These are phyloP conservation scores for Lignosus rhinocerotis DNA, from an alignment of 1,284 basidiomycete species.

Conservation along the genomic window DNA sequence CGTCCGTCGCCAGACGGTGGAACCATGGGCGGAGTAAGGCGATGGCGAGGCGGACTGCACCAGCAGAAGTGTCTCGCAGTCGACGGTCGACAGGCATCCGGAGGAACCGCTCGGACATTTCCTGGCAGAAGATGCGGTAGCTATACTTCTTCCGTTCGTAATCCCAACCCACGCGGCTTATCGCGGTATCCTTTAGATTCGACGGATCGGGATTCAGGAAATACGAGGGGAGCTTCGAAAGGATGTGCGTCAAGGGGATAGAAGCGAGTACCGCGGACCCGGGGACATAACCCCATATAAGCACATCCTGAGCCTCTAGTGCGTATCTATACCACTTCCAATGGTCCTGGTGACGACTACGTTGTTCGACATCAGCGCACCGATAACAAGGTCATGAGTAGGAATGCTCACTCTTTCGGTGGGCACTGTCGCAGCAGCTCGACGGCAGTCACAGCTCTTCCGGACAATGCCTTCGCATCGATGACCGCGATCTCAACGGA, in stretches of 20 bases:
- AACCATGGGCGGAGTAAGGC: constrained; percentile 70
- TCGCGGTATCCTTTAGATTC: constrained; percentile 39
- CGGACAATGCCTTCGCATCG: constrained; percentile 59
- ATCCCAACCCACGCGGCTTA: constrained; percentile 59
- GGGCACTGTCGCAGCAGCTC: constrained; percentile 55
- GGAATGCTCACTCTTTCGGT: constrained; percentile 46
- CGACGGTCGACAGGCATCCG: constrained; percentile 52
- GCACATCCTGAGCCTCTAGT: constrained; percentile 71
- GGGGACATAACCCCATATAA: constrained; percentile 69
- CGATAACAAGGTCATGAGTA: not conserved
- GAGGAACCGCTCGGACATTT: constrained; percentile 63
- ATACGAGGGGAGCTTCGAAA: constrained; percentile 70
- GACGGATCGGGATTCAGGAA: constrained; percentile 49
- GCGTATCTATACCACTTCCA: constrained; percentile 77
- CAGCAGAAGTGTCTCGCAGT: constrained; percentile 62
- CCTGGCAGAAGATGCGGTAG: constrained; percentile 70
- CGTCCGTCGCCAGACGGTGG: constrained; percentile 48
- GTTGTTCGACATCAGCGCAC: constrained; percentile 7
- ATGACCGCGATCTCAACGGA: constrained; percentile 76
- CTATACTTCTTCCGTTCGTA: constrained; percentile 56
- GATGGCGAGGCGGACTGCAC: constrained; percentile 65
- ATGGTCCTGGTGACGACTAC: constrained; percentile 61
- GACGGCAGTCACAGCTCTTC: constrained; percentile 61
- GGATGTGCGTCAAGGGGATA: constrained; percentile 60
- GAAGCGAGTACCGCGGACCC: constrained; percentile 64